Evolutionary conservation across 495 filamentous ascomycete species (phyloP).

Genomic region (Coniosporium apollinis): DNA sequence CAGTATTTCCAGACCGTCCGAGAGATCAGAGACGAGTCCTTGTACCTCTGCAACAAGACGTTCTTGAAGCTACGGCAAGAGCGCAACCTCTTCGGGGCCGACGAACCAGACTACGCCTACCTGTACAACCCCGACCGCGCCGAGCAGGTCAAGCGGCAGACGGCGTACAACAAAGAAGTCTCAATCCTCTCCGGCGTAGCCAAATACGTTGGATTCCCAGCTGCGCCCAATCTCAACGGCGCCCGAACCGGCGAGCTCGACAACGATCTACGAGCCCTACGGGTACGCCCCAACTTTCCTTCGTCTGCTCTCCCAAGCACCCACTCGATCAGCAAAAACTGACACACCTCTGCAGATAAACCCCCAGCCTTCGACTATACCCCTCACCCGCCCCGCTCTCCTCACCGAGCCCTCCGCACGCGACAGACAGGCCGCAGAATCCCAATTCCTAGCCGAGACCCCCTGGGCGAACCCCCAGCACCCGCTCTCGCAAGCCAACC

Average conservation of each 20-base stretch:
- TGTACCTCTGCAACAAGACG: constrained; percentile 63
- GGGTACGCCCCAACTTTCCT: constrained; percentile 40
- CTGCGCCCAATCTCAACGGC: constrained; percentile 64
- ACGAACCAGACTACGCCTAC: constrained; percentile 52
- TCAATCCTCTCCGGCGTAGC: constrained; percentile 78
- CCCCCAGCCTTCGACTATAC: constrained; percentile 1
- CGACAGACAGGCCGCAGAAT: constrained; percentile 48
- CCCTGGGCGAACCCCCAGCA: constrained; percentile 84
- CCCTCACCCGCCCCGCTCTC: constrained; percentile 4
- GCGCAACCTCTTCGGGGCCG: constrained; percentile 62
- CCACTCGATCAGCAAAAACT: too few relatives aligned
- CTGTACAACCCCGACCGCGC: constrained; percentile 49
- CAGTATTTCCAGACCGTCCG: constrained; percentile 76
- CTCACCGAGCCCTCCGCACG: constrained; percentile 17
- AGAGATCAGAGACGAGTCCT: constrained; percentile 60
- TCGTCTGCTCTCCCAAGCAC: too few relatives aligned
- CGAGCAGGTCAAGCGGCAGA: constrained; percentile 60
- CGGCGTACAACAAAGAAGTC: constrained; percentile 85
- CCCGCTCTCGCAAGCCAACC: too few relatives aligned
- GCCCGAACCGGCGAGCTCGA: constrained; percentile 59
- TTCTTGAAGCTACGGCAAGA: constrained; percentile 88
- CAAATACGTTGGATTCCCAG: constrained; percentile 89
- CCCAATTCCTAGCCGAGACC: constrained; percentile 66
- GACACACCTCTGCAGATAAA: constrained; percentile 10
- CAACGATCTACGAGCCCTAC: constrained; percentile 77